Conservation (phyloP, 2,329 filamentous ascomycete species). For the Escovopsis sp. region DNA sequence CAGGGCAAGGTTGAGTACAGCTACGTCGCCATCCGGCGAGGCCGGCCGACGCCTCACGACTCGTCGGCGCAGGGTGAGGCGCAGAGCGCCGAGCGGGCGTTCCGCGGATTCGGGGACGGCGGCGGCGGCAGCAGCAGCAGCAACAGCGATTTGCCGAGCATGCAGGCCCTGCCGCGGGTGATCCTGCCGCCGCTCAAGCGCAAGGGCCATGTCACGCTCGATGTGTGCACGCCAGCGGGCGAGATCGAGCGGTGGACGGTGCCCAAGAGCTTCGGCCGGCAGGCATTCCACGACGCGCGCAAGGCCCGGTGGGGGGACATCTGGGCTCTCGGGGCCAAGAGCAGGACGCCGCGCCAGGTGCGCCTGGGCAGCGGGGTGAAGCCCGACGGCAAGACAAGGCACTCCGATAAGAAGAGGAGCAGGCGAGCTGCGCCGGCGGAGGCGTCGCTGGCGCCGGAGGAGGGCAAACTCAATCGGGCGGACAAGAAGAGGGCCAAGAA, state of each 20-base stretch:
- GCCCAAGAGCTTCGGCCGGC: conserved; percentile 62
- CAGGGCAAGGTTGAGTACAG: conserved; percentile 87
- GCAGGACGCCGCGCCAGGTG: conserved; percentile 47
- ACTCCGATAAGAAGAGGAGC: conserved; percentile 25
- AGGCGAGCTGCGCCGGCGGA: conserved; percentile 2
- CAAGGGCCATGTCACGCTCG: conserved; percentile 73
- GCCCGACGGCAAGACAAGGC: conserved; percentile 31
- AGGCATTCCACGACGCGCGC: conserved; percentile 82
- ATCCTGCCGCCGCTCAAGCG: conserved; percentile 76
- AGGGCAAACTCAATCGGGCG: conserved; percentile 22
- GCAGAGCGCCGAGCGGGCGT: conserved; percentile 1
- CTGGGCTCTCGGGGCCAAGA: conserved; percentile 92
- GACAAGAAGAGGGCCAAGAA: conserved; percentile 22
- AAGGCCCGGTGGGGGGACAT: conserved; percentile 87
- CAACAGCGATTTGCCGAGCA: too few relatives aligned
- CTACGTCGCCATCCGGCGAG: conserved; percentile 74
- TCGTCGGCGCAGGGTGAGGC: conserved; percentile 47
- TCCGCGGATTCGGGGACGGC: too few relatives aligned
- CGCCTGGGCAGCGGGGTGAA: conserved; percentile 38
- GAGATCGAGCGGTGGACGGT: conserved; percentile 89
- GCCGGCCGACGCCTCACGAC: conserved; percentile 49
- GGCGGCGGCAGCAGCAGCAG: too few relatives aligned
- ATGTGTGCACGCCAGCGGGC: conserved; percentile 77
- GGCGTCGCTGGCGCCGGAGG: conserved; percentile 21
- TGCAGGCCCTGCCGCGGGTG: conserved; percentile 62